phyloP scores from a whole-genome alignment of 2,329 filamentous ascomycete species.

The Aureobasidium pullulans region DNA sequence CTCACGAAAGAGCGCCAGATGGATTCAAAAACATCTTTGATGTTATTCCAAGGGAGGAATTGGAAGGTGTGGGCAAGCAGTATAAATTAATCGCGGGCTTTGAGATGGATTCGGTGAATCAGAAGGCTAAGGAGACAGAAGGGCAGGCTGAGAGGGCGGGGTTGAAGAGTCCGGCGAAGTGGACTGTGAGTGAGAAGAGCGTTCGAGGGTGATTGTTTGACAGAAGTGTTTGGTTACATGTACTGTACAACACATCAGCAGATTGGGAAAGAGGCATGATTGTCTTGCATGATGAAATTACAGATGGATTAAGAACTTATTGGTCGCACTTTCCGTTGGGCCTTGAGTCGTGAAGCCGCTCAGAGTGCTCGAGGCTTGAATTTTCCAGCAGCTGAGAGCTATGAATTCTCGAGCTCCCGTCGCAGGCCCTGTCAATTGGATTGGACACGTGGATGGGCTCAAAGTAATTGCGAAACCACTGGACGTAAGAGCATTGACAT shows the following conservation, averaged over 20 bases:
- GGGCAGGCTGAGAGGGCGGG: constrained; percentile 20
- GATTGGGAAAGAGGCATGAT: background rate
- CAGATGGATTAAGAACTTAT: background rate
- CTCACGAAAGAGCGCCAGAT: constrained; percentile 37
- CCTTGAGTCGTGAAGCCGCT: too few species aligned
- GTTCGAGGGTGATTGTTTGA: background rate
- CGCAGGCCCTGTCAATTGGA: too few species aligned
- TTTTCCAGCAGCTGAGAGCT: too few species aligned
- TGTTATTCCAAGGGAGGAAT: constrained; percentile 19
- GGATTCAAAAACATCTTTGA: constrained; percentile 34
- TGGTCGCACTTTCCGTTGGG: too few species aligned
- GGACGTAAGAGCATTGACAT: too few species aligned
- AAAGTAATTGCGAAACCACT: too few species aligned
- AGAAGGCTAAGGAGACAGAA: constrained; percentile 32
- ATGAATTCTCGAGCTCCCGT: too few species aligned
- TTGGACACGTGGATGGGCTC: too few species aligned
- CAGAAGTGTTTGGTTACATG: too few species aligned
- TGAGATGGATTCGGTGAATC: constrained; percentile 39
- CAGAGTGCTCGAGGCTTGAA: too few species aligned
- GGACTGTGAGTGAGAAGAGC: constrained; percentile 11
- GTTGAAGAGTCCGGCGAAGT: constrained; percentile 19
- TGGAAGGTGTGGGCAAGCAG: constrained; percentile 22
- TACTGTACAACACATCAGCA: background rate
- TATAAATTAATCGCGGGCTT: constrained; percentile 39
- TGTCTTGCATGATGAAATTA: background rate